These are phyloP conservation scores for Salvia hispanica DNA, from an alignment of 257 asterid genomes.

Conservation along the genomic window DNA sequence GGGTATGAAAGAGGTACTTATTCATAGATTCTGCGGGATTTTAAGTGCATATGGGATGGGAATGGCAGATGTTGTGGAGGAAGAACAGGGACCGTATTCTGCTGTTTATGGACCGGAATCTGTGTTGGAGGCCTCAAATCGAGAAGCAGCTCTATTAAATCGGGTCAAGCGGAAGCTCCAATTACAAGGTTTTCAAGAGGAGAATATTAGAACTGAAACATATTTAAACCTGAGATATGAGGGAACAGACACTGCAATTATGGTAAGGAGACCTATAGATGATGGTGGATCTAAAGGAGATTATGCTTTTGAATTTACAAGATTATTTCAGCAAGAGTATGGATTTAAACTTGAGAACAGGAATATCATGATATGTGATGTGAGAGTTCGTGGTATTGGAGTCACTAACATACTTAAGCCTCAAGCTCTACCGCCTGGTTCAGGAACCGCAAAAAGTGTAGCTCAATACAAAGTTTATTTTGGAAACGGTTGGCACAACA, in stretches of 20 bases:
- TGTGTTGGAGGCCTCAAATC: slow-evolving; percentile 55
- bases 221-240: slow-evolving; percentile 89
- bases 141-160: slow-evolving; percentile 62
- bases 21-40: slow-evolving; percentile 91
- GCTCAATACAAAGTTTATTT: slow-evolving; percentile 64
- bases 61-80: slow-evolving; percentile 95
- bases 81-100: slow-evolving; percentile 86
- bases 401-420: slow-evolving; percentile 83
- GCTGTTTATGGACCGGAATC: slow-evolving; percentile 81
- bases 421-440: slow-evolving; percentile 47
- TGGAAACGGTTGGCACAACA: slow-evolving; percentile 64
- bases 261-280: slow-evolving; percentile 63
- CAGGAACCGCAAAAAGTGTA: slow-evolving; percentile 48
- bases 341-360: slow-evolving; percentile 86
- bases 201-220: slow-evolving; percentile 67
- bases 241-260: slow-evolving; percentile 92
- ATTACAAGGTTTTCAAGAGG: slow-evolving; percentile 74
- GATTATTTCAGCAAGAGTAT: slow-evolving; percentile 82
- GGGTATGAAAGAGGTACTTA: slow-evolving; percentile 93
- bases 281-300: slow-evolving; percentile 69
- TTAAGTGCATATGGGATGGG: slow-evolving; percentile 99
- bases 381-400: slow-evolving; percentile 92
- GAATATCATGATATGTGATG: slow-evolving; percentile 82
- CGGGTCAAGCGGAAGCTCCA: slow-evolving; percentile 67
- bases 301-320: slow-evolving; percentile 76